phyloP scores from a whole-genome alignment of 129 eudicot genomes.

The Heracleum sosnowskyi region DNA sequence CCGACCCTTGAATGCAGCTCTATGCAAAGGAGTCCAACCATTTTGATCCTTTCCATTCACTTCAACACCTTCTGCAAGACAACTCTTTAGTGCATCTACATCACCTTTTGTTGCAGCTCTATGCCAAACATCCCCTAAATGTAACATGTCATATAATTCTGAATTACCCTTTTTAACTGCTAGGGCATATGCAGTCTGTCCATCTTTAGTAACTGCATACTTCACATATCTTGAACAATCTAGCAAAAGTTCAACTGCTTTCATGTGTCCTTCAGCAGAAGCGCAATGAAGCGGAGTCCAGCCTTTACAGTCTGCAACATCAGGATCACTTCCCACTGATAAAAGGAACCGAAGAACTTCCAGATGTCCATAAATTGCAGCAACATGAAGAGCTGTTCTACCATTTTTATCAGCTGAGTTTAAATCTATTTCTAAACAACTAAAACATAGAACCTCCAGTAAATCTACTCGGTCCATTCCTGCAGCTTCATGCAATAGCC shows the following conservation, averaged over 20 bases:
- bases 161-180: constrained; percentile 43
- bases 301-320: constrained; percentile 34
- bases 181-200: constrained; percentile 47
- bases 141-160: constrained; percentile 39
- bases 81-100: constrained; percentile 29
- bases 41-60: constrained; percentile 59
- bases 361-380: constrained; percentile 34
- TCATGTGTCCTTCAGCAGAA: constrained; percentile 38
- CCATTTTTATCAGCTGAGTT: constrained; percentile 35
- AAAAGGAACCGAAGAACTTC: constrained; percentile 44
- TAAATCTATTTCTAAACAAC: constrained; percentile 46
- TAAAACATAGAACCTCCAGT: constrained; percentile 48
- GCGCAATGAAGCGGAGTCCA: constrained; percentile 60
- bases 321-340: constrained; percentile 51
- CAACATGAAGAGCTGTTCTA: constrained; percentile 54
- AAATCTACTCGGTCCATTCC: constrained; percentile 35
- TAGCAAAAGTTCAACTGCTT: constrained; percentile 38
- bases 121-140: constrained; percentile 39
- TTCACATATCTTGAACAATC: constrained; percentile 31
- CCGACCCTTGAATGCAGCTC: constrained; percentile 67
- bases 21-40: constrained; percentile 78
- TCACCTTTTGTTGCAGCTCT: constrained; percentile 45
- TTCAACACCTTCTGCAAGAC: constrained; percentile 39
- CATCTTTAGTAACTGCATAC: constrained; percentile 38
- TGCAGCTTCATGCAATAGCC: constrained; percentile 48